Conservation (phyloP, 768 basidiomycete genomes). For the Tulasnella sp. region DNA sequence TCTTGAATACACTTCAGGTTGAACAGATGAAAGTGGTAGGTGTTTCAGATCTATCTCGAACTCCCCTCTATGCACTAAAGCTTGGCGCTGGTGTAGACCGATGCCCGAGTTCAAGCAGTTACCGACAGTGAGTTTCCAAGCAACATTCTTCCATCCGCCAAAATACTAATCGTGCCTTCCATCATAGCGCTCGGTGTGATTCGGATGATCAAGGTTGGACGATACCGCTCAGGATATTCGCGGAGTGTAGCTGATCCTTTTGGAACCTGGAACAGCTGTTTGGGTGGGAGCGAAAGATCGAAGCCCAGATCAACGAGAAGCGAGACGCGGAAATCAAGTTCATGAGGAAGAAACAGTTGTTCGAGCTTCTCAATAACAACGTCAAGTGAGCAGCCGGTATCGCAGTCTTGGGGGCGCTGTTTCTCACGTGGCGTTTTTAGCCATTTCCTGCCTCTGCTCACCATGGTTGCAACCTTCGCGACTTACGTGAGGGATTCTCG, state of each 20-base stretch:
- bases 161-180: not conserved
- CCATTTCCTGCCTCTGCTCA: constrained; percentile 55
- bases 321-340: constrained; percentile 58
- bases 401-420: not conserved
- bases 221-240: not conserved
- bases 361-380: constrained; percentile 45
- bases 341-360: constrained; percentile 51
- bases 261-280: constrained; percentile 42
- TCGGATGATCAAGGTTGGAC: constrained; percentile 54
- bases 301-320: constrained; percentile 49
- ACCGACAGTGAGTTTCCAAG: constrained; percentile 50
- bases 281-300: constrained; percentile 49
- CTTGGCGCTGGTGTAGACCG: constrained; percentile 38
- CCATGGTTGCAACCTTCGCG: constrained; percentile 62
- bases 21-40: constrained; percentile 48
- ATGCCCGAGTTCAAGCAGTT: constrained; percentile 57
- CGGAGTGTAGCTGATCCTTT: too few relatives aligned
- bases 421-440: constrained; percentile 36
- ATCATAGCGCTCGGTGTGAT: constrained; percentile 50
- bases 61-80: not conserved
- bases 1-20: constrained; percentile 47
- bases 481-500: constrained; percentile 46
- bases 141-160: not conserved
- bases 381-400: constrained; percentile 40
- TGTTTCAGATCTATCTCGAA: not conserved